These are phyloP conservation scores for Crotalaria pallida DNA, from an alignment of 306 rosid genomes.

Conservation along the genomic window DNA sequence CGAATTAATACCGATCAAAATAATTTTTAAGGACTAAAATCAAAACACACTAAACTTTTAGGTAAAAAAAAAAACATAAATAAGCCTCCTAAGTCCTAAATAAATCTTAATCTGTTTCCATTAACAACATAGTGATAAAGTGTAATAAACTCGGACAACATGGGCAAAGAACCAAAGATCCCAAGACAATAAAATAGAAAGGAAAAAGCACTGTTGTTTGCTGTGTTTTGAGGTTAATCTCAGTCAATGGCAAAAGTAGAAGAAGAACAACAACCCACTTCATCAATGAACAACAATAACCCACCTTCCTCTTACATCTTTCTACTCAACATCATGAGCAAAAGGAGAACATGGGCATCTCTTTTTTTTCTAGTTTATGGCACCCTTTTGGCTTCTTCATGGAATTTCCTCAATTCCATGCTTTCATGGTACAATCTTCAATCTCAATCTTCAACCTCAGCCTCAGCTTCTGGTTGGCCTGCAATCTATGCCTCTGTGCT, in stretches of 20 bases:
- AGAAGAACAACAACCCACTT: conserved; percentile 28
- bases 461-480: conserved; percentile 66
- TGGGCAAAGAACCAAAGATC: background rate
- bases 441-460: conserved; percentile 23
- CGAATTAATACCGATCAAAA: too few species aligned
- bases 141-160: background rate
- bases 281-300: conserved; percentile 3
- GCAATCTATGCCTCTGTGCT: conserved; percentile 81
- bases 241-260: conserved; percentile 37
- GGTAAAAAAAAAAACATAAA: too few species aligned
- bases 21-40: too few species aligned
- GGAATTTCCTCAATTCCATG: conserved; percentile 65
- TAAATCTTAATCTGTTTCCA: too few species aligned
- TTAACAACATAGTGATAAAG: too few species aligned
- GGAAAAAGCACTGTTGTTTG: background rate
- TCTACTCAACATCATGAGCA: conserved; percentile 56
- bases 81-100: too few species aligned
- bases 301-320: conserved; percentile 44
- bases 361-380: conserved; percentile 55
- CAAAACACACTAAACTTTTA: too few species aligned
- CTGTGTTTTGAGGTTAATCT: background rate
- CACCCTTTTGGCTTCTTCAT: conserved; percentile 41
- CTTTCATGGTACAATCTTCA: conserved; percentile 67
- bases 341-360: conserved; percentile 79
- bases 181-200: background rate